Evolutionary conservation across 352 stramenopile genomes (phyloP), one percentile per base, ranked within the genome.

Genomic region (Thraustochytrium striatum): DNA sequence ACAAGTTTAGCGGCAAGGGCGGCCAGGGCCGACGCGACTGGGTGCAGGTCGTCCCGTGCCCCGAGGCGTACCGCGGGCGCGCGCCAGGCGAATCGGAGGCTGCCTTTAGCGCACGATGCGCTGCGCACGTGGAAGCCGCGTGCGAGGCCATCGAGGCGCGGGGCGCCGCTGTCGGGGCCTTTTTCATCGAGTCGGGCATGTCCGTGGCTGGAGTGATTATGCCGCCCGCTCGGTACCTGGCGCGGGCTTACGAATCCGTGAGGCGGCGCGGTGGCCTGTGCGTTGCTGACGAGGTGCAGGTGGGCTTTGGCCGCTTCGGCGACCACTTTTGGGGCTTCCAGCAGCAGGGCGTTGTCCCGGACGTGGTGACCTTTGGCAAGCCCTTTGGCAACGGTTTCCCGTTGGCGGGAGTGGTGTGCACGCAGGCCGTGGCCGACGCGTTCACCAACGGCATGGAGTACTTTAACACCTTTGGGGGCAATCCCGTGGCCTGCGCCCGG

Each of bases 301-400:
- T 88, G 43, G 90, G 87, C n/a, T 91, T 93, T 83, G 88, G 88
- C 52, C 73, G 90, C 30, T 80, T 88, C 32, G 90, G 90, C 28
- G 72, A 43, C 7, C 82, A 84, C 78, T 91, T 85, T 21, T 91
- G 86, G 69, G 82, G 84, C 50, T 88, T 88, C 55, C 36, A 88
- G 81, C 52, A 72, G 69, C 81, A 86, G 38, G 82, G 78, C 35
- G 81, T 92, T 3, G 70, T 88, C 28, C 90, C 90, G 13, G 89
- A 93, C 83, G 90, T 93, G 68, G 87, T 94, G 0, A 94, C 89
- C 2, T 70, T 93, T n/a, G 89, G 88, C 1, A 94, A 94, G 82
- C 89, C 90, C 3, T 89, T 93, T 72, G 90, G 89, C 19, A 95
- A 95, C 82, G 90, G 90, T 36, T 88, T 92, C 83, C 88, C 88